These are phyloP conservation scores for Brassica incana DNA, from an alignment of 345 rosid genomes.

Conservation along the genomic window DNA sequence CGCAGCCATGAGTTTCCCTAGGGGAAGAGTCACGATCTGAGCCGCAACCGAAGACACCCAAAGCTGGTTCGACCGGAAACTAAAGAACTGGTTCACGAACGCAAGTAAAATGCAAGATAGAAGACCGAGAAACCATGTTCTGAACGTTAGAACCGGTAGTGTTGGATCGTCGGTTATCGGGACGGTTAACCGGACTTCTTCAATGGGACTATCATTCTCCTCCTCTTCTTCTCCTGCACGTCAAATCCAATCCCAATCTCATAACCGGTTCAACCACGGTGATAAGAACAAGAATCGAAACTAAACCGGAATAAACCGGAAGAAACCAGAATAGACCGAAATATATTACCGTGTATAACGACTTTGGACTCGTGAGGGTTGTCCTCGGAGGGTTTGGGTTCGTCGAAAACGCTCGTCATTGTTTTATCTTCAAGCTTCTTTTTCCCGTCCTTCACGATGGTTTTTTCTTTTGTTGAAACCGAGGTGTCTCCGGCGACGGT, in stretches of 20 bases:
- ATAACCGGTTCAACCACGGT: not conserved
- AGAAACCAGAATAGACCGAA: conserved; percentile 5
- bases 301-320: conserved; percentile 6
- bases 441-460: conserved; percentile 34
- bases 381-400: conserved; percentile 25
- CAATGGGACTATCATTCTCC: conserved; percentile 56
- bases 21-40: conserved; percentile 50
- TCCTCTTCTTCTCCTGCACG: conserved; percentile 34
- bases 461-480: not conserved
- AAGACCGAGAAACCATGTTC: conserved; percentile 62
- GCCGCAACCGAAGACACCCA: conserved; percentile 42
- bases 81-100: conserved; percentile 54
- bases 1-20: conserved; percentile 52
- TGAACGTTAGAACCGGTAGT: conserved; percentile 46
- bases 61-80: conserved; percentile 48
- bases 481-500: conserved; percentile 35
- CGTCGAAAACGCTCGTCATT: conserved; percentile 37
- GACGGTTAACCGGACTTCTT: conserved; percentile 60
- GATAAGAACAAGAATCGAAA: not conserved
- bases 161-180: conserved; percentile 57
- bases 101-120: conserved; percentile 48
- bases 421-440: conserved; percentile 24
- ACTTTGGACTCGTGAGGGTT: conserved; percentile 34
- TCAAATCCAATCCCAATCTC: not conserved
- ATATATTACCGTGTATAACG: conserved; percentile 22